These are phyloP conservation scores for Drechslerella coelobrocha DNA, from an alignment of 2,329 filamentous ascomycete genomes.

Conservation along the genomic window DNA sequence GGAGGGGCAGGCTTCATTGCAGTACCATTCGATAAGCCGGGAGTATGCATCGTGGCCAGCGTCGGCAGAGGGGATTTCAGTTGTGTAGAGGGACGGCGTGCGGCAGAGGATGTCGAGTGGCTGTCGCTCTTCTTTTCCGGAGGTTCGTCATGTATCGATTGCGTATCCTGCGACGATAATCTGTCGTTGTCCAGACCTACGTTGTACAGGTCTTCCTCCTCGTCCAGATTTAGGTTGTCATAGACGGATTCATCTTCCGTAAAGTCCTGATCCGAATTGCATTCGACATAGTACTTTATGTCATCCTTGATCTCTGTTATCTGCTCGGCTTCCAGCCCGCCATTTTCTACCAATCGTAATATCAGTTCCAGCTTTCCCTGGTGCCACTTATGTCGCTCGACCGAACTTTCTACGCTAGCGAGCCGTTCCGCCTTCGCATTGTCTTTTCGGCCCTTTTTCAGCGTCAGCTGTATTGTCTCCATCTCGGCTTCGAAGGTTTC, in stretches of 20 bases:
- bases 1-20: slow-evolving; percentile 92
- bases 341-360: slow-evolving; percentile 88
- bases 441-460: slow-evolving; percentile 96
- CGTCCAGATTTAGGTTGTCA: slow-evolving; percentile 88
- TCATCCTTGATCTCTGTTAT: slow-evolving; percentile 88
- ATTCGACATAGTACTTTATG: slow-evolving; percentile 93
- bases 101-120: slow-evolving; percentile 59
- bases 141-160: slow-evolving; percentile 86
- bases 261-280: slow-evolving; percentile 86
- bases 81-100: slow-evolving; percentile 81
- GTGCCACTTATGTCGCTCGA: slow-evolving; percentile 96
- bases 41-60: slow-evolving; percentile 84
- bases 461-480: slow-evolving; percentile 81
- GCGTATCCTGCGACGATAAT: slow-evolving; percentile 91
- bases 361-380: slow-evolving; percentile 90
- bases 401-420: slow-evolving; percentile 80
- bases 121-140: slow-evolving; percentile 63
- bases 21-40: slow-evolving; percentile 66
- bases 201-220: slow-evolving; percentile 88
- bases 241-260: slow-evolving; percentile 94
- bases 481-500: slow-evolving; percentile 89
- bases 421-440: slow-evolving; percentile 82
- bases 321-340: slow-evolving; percentile 83
- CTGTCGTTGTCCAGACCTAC: slow-evolving; percentile 81
- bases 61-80: slow-evolving; percentile 94